Conservation (phyloP, 371 early-diverging fungal genomes). For the Mortierella sp. region DNA sequence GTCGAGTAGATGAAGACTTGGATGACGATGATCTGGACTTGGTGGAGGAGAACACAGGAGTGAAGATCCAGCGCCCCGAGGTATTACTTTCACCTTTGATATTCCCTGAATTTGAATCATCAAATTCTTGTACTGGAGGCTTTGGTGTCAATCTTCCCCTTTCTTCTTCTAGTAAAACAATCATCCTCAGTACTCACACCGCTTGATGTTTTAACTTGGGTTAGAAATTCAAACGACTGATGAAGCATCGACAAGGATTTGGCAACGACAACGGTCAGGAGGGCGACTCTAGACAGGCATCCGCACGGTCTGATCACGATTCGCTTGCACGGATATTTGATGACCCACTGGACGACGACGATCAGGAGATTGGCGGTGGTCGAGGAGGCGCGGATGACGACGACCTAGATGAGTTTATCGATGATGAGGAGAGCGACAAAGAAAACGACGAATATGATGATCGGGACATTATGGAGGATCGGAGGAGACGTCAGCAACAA, state of each 20-base stretch:
- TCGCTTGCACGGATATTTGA: neutral
- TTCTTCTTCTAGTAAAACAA: neutral
- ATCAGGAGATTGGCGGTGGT: conserved; percentile 54
- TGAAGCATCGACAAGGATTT: conserved; percentile 72
- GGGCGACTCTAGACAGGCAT: conserved; percentile 40
- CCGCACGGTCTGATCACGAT: conserved; percentile 29
- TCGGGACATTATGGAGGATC: conserved; percentile 18
- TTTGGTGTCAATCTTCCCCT: neutral
- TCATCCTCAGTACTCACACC: neutral
- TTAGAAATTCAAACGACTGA: conserved; percentile 77
- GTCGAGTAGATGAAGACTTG: conserved; percentile 73
- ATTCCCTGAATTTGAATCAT: neutral
- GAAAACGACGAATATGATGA: conserved; percentile 63
- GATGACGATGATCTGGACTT: conserved; percentile 92
- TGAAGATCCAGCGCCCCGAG: conserved; percentile 68
- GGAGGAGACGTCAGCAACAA: conserved; percentile 52
- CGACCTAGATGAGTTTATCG: conserved; percentile 58
- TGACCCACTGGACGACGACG: conserved; percentile 64
- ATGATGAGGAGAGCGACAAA: conserved; percentile 69
- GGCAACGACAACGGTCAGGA: conserved; percentile 50
- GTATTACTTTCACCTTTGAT: conserved; percentile 33
- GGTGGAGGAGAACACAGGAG: conserved; percentile 87
- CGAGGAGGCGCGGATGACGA: conserved; percentile 60
- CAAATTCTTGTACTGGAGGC: neutral
- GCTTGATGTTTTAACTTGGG: neutral